Evolutionary conservation across 768 basidiomycete genomes (phyloP).

Genomic region (Kwoniella europaea): DNA sequence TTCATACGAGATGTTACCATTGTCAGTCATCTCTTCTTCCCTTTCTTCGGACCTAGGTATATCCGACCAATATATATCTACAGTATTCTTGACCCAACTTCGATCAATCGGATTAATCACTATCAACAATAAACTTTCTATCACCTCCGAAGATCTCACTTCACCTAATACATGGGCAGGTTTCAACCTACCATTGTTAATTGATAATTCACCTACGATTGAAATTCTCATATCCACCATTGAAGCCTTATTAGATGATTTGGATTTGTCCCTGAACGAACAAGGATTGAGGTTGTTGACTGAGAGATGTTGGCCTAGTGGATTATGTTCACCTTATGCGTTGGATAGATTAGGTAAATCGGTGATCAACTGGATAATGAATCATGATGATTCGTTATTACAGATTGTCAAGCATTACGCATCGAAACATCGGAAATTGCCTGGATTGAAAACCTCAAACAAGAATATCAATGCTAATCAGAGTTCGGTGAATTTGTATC

Average conservation of each 20-base stretch:
- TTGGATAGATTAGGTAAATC: slow-evolving; percentile 67
- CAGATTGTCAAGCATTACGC: slow-evolving; percentile 72
- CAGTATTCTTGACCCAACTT: slow-evolving; percentile 67
- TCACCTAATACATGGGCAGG: slow-evolving; percentile 60
- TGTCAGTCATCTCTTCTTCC: slow-evolving; percentile 68
- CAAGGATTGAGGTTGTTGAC: slow-evolving; percentile 72
- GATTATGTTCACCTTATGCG: slow-evolving; percentile 73
- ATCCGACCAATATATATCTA: slow-evolving; percentile 64
- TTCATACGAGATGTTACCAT: slow-evolving; percentile 65
- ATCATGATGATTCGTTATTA: slow-evolving; percentile 70
- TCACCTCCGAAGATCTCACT: neutral
- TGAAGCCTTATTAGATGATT: slow-evolving; percentile 71
- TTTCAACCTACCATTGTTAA: slow-evolving; percentile 72
- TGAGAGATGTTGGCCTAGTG: slow-evolving; percentile 74
- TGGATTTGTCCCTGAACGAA: slow-evolving; percentile 77
- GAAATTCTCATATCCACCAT: slow-evolving; percentile 74
- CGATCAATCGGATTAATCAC: slow-evolving; percentile 66
- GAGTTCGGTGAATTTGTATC: slow-evolving; percentile 68
- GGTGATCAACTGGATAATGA: slow-evolving; percentile 72
- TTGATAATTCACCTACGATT: slow-evolving; percentile 74
- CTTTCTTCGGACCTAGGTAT: slow-evolving; percentile 69
- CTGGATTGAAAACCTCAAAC: slow-evolving; percentile 65
- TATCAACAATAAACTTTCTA: slow-evolving; percentile 16
- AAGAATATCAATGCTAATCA: neutral
- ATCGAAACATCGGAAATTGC: slow-evolving; percentile 65